phyloP scores from a whole-genome alignment of 495 filamentous ascomycete genomes.

The Annulohypoxylon nitens region DNA sequence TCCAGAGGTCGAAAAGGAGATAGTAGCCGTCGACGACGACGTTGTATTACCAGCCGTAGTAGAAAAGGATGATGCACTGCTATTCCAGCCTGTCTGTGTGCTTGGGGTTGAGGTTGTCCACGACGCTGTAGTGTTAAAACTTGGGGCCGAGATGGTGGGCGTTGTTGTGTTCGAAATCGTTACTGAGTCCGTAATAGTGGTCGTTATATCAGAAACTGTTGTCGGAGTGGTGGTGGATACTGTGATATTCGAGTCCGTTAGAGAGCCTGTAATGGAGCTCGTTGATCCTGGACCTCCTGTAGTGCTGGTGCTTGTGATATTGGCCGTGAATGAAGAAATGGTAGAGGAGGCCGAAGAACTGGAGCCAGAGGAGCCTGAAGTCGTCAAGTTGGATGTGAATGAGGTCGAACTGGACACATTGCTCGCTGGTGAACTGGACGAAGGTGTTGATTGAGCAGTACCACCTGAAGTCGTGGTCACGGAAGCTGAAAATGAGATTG shows the following conservation, averaged over 20 bases:
- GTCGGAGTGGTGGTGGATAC: slow-evolving; percentile 7
- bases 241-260: neutral
- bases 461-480: slow-evolving; percentile 17
- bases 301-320: slow-evolving; percentile 9
- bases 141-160: slow-evolving; percentile 15
- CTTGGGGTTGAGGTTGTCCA: slow-evolving; percentile 5
- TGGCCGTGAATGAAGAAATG: slow-evolving; percentile 12
- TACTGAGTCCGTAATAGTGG: neutral
- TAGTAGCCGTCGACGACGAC: neutral
- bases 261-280: neutral
- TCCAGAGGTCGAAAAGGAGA: neutral
- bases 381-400: slow-evolving; percentile 2
- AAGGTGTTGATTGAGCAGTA: slow-evolving; percentile 12
- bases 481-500: slow-evolving; percentile 18
- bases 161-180: neutral
- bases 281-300: neutral
- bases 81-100: slow-evolving; percentile 5
- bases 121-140: neutral
- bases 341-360: slow-evolving; percentile 11
- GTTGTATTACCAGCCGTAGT: slow-evolving; percentile 12
- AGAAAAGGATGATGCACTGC: slow-evolving; percentile 2
- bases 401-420: neutral
- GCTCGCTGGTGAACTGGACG: neutral
- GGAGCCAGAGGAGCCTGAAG: slow-evolving; percentile 11
- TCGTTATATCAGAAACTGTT: slow-evolving; percentile 7